phyloP scores from a whole-genome alignment of 2,329 filamentous ascomycete species.

The Hymenoscyphus repandus region DNA sequence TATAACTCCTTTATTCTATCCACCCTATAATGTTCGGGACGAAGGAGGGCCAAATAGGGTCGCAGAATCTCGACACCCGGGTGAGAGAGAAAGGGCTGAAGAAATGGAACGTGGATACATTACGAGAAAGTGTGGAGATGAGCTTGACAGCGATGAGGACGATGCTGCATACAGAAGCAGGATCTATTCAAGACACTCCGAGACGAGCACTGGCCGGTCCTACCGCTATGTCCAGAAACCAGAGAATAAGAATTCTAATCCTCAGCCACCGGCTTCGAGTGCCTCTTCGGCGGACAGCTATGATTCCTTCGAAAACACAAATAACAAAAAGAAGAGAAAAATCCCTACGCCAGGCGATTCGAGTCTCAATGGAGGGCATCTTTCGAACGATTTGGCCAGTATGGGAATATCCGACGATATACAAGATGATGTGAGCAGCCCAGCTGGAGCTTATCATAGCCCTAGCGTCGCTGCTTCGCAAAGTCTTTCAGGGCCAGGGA shows the following conservation, averaged over 20 bases:
- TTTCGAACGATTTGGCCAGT: constrained; percentile 60
- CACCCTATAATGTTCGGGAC: constrained; percentile 43
- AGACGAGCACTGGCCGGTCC: constrained; percentile 41
- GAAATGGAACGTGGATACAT: constrained; percentile 31
- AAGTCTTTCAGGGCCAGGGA: constrained; percentile 77
- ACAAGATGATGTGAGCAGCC: constrained; percentile 36
- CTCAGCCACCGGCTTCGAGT: constrained; percentile 60
- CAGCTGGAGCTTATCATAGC: constrained; percentile 49
- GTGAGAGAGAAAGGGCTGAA: constrained; percentile 27
- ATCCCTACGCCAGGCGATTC: constrained; percentile 83
- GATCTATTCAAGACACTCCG: constrained; percentile 41
- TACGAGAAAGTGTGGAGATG: constrained; percentile 48
- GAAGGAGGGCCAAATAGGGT: constrained; percentile 30
- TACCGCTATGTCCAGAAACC: constrained; percentile 40
- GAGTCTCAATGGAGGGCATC: constrained; percentile 35
- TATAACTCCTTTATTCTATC: constrained; percentile 70
- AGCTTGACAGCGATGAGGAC: constrained; percentile 59
- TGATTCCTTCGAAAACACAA: constrained; percentile 96
- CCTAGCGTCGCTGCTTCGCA: constrained; percentile 49
- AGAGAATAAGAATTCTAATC: constrained; percentile 42
- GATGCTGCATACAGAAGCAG: constrained; percentile 29
- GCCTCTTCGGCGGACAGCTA: constrained; percentile 78
- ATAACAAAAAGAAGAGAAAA: constrained; percentile 99
- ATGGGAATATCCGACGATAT: constrained; percentile 52
- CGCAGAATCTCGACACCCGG: constrained; percentile 27